These are phyloP conservation scores for Adansonia madagascariensis DNA, from an alignment of 441 rosid genomes.

Conservation along the genomic window DNA sequence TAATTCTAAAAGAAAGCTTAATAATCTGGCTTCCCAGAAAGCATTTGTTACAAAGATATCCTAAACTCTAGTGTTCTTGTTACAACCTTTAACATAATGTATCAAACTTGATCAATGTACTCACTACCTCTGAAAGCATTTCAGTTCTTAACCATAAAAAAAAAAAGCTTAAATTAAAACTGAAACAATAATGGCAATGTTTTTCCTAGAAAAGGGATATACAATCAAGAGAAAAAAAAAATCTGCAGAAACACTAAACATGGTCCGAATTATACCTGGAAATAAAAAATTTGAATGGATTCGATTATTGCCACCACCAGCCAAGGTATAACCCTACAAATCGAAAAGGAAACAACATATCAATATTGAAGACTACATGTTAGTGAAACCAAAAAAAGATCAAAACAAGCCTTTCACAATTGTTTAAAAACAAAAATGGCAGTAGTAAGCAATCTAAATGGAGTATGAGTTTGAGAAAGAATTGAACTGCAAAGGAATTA, in stretches of 20 bases:
- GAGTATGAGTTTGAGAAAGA: not conserved
- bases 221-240: not conserved
- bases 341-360: not conserved
- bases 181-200: no score
- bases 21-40: not conserved
- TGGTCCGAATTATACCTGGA: slow-evolving; percentile 17
- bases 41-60: not conserved
- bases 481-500: not conserved
- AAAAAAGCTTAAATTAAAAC: no score
- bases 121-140: not conserved
- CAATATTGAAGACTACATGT: not conserved
- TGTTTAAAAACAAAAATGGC: not conserved
- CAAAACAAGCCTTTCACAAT: not conserved
- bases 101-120: not conserved
- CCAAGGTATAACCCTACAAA: slow-evolving; percentile 24
- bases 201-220: no score
- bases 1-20: not conserved
- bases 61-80: not conserved
- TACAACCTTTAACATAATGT: not conserved
- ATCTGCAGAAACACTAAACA: not conserved
- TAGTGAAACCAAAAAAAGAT: slow-evolving; percentile 1
- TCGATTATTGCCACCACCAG: slow-evolving; percentile 7
- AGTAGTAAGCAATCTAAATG: not conserved
- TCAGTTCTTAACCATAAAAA: not conserved
- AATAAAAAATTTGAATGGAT: slow-evolving; percentile 19